These are phyloP conservation scores for Naganishia albida DNA, from an alignment of 1,284 basidiomycete genomes.

Conservation along the genomic window DNA sequence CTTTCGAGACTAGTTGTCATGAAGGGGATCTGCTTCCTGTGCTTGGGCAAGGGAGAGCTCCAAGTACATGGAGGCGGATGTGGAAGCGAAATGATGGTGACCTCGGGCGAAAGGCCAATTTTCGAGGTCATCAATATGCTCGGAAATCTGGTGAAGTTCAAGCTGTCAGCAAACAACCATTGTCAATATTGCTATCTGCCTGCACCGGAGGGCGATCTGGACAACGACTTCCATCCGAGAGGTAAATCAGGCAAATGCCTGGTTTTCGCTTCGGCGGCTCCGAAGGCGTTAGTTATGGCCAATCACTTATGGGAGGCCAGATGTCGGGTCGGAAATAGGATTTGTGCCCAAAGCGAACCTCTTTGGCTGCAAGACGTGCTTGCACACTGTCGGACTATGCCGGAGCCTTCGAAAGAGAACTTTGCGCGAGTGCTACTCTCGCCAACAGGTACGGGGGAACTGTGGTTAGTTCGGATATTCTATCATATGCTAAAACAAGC, in stretches of 20 bases:
- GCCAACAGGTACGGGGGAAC: too few species aligned
- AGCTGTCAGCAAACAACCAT: background rate
- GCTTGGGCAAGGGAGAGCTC: background rate
- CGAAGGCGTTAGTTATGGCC: background rate
- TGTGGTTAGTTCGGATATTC: too few species aligned
- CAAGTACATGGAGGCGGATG: background rate
- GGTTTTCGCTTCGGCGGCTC: background rate
- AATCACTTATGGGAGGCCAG: background rate
- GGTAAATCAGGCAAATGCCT: background rate
- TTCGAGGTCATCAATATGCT: background rate
- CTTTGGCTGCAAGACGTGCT: too few species aligned
- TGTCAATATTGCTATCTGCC: constrained; percentile 5
- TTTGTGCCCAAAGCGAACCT: background rate
- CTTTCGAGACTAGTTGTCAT: background rate
- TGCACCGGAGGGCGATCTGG: background rate
- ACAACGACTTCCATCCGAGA: background rate
- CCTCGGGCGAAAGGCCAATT: background rate
- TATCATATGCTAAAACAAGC: too few species aligned
- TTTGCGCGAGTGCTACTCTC: too few species aligned
- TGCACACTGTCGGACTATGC: too few species aligned
- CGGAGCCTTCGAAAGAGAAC: too few species aligned
- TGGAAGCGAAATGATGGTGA: background rate
- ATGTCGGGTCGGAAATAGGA: background rate
- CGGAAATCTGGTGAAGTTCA: background rate
- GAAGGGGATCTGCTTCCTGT: background rate